A percentile compares a stretch with the other conserved stretches of the same genome.
phyloP scores from a whole-genome alignment of 305 asterid genomes.

The Ruellia speciosa region DNA sequence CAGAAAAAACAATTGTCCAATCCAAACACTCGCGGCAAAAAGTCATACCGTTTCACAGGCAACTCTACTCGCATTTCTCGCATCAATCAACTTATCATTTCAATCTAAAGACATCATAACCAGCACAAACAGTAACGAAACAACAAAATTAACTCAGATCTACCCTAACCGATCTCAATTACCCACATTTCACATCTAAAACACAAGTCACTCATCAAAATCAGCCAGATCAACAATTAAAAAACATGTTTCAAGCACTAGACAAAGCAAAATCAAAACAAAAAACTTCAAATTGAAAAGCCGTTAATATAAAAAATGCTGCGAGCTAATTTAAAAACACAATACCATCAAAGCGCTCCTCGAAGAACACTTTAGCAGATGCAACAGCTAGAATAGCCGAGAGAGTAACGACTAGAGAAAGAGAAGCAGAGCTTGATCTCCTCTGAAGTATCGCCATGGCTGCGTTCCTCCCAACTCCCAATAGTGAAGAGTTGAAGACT shows the following conservation, averaged over 20 bases:
- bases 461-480: conserved; percentile 16
- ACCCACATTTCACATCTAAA: conserved; percentile 11
- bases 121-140: not conserved
- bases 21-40: not conserved
- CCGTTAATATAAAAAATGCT: not conserved
- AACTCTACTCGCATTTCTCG: not conserved
- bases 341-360: conserved; percentile 84
- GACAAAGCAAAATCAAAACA: not conserved
- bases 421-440: conserved; percentile 35
- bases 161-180: conserved; percentile 17
- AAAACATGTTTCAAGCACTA: not conserved
- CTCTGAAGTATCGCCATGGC: conserved; percentile 54
- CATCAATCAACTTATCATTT: conserved; percentile 16
- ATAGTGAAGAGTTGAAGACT: conserved; percentile 8
- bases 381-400: conserved; percentile 45
- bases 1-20: not conserved
- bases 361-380: conserved; percentile 71
- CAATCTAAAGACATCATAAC: not conserved
- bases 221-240: conserved; percentile 26
- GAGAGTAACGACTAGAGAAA: conserved; percentile 37
- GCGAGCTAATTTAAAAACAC: not conserved
- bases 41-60: conserved; percentile 1
- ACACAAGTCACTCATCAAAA: conserved; percentile 12
- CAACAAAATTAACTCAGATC: conserved; percentile 33
- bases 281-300: not conserved